Conservation (phyloP, 129 eudicot species). For the Tanacetum coccineum region DNA sequence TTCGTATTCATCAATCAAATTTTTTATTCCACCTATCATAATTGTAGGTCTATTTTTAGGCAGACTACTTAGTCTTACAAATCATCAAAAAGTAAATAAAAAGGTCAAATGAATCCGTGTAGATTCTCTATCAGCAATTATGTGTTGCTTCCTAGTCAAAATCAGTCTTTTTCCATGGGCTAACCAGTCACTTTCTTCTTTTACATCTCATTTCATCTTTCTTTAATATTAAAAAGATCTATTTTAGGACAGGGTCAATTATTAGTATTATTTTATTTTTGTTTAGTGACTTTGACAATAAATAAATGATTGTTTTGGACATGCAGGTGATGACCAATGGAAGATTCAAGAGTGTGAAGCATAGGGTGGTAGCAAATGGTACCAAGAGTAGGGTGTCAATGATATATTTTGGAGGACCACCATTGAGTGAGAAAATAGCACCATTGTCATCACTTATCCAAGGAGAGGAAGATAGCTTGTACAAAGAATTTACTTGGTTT, state of each 20-base stretch:
- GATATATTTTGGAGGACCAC: slow-evolving; percentile 97
- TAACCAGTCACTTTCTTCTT: slow-evolving; percentile 24
- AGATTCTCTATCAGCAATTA: slow-evolving; percentile 22
- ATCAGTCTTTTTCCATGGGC: slow-evolving; percentile 32
- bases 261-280: not conserved
- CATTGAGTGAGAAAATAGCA: slow-evolving; percentile 81
- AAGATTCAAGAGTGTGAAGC: slow-evolving; percentile 81
- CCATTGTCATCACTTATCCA: slow-evolving; percentile 79
- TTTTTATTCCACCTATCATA: too few species aligned
- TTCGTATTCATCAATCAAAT: too few species aligned
- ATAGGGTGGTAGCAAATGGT: slow-evolving; percentile 80
- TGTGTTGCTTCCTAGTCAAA: slow-evolving; percentile 27
- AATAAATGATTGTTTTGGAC: slow-evolving; percentile 8
- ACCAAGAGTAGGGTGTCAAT: slow-evolving; percentile 70
- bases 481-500: slow-evolving; percentile 92
- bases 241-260: slow-evolving; percentile 1
- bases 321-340: slow-evolving; percentile 95
- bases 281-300: slow-evolving; percentile 1
- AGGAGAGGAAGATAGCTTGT: slow-evolving; percentile 73
- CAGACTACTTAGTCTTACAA: too few species aligned
- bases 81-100: not conserved
- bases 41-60: too few species aligned
- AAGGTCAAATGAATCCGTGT: slow-evolving; percentile 27
- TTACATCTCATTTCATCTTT: too few species aligned
- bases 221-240: slow-evolving; percentile 2